A percentile compares a stretch with the other conserved stretches of the same genome.
Evolutionary conservation across 306 rosid species (phyloP).

Genomic region (Comarum palustre): DNA sequence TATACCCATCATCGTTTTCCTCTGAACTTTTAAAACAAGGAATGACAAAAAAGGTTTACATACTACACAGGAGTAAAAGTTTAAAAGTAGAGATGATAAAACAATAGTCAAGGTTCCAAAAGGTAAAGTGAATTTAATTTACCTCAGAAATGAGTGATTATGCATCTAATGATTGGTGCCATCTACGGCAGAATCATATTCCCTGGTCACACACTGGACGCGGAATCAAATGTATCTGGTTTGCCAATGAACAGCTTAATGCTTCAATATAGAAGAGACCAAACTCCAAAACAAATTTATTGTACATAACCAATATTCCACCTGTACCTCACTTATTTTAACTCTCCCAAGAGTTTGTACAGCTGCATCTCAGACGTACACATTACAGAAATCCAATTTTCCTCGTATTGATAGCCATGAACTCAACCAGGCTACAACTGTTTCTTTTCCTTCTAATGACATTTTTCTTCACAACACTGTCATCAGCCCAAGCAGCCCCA

Average conservation of each 20-base stretch:
- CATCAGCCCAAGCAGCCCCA: slow-evolving; percentile 21
- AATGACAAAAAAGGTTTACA: neutral
- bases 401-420: slow-evolving; percentile 3
- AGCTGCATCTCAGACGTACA: neutral
- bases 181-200: neutral
- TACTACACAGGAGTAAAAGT: neutral
- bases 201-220: neutral
- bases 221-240: slow-evolving; percentile 5
- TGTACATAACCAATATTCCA: neutral
- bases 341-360: slow-evolving; percentile 4
- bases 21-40: neutral
- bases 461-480: slow-evolving; percentile 1
- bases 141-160: neutral
- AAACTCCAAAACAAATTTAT: neutral
- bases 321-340: neutral
- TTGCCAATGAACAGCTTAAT: neutral
- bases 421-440: neutral
- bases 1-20: neutral
- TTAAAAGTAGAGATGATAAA: neutral
- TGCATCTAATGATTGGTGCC: neutral
- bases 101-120: neutral
- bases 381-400: neutral
- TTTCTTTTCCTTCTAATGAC: slow-evolving; percentile 11
- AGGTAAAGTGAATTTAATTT: neutral
- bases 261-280: neutral